Conservation (phyloP, 225 moss, liverwort and hornwort genomes). For the Bryum argenteum region DNA sequence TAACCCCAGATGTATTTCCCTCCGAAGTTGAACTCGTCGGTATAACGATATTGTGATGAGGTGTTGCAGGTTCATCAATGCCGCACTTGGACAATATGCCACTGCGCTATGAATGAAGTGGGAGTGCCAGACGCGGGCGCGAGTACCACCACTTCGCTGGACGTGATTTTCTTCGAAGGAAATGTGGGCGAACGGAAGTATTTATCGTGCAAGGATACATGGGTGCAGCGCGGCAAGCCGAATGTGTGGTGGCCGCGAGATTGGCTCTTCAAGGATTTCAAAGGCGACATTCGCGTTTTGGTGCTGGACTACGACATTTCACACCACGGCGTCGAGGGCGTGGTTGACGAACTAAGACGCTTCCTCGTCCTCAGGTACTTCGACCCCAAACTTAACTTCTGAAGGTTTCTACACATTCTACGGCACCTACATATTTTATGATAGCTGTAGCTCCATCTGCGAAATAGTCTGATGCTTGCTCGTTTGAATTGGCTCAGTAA, state of each 20-base stretch:
- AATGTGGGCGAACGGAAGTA: neutral
- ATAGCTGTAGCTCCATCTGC: too few species aligned
- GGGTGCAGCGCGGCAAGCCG: slow-evolving; percentile 2
- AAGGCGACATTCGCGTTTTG: slow-evolving; percentile 40
- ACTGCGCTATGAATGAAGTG: slow-evolving; percentile 34
- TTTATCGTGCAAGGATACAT: neutral
- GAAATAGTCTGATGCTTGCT: neutral
- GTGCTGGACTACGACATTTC: slow-evolving; percentile 48
- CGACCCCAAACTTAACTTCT: neutral
- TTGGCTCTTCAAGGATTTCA: slow-evolving; percentile 40
- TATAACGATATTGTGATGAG: neutral
- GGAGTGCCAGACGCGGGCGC: neutral
- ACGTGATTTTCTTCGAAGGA: too few species aligned
- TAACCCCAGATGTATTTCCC: too few species aligned
- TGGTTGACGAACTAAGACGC: slow-evolving; percentile 38
- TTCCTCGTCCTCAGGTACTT: slow-evolving; percentile 41
- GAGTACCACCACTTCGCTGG: neutral
- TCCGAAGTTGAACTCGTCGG: too few species aligned
- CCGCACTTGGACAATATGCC: slow-evolving; percentile 18
- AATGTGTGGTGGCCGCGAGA: slow-evolving; percentile 50
- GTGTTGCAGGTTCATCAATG: neutral
- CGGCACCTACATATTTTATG: too few species aligned
- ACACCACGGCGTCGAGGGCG: slow-evolving; percentile 26
- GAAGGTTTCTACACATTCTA: neutral
- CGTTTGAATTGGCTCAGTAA: slow-evolving; percentile 32